Conservation (phyloP, 805 yeast genomes). For the Metschnikowia cerradonensis region DNA sequence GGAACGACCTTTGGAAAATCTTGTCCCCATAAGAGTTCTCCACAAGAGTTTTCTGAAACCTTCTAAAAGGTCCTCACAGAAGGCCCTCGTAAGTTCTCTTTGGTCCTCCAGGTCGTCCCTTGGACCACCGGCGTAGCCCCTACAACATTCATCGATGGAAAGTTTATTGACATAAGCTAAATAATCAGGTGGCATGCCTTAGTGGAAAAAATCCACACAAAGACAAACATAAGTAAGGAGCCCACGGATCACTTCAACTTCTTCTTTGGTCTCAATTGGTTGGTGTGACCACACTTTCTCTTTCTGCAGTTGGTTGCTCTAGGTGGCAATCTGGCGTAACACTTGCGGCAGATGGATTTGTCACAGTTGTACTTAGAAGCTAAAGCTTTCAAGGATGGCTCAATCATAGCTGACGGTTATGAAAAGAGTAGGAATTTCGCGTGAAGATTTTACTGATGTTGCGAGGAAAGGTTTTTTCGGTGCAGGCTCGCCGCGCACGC, state of each 20-base stretch:
- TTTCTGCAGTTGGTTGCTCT: constrained; percentile 99
- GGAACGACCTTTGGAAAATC: too few relatives aligned
- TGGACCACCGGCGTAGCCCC: not conserved
- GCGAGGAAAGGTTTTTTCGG: constrained; percentile 15
- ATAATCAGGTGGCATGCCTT: constrained; percentile 10
- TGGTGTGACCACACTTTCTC: constrained; percentile 99
- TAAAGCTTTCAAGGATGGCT: constrained; percentile 98
- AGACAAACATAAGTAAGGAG: constrained; percentile 13
- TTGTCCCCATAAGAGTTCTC: too few relatives aligned
- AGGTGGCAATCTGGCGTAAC: constrained; percentile 99
- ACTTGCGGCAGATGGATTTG: constrained; percentile 97
- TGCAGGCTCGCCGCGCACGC: constrained; percentile 11
- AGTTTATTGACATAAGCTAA: constrained; percentile 19
- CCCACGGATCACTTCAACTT: constrained; percentile 78
- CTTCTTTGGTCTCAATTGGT: constrained; percentile 99
- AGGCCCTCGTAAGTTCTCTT: not conserved
- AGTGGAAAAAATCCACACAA: constrained; percentile 6
- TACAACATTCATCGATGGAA: constrained; percentile 13
- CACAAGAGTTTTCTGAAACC: too few relatives aligned
- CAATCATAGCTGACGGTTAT: constrained; percentile 58
- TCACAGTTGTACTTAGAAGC: constrained; percentile 99
- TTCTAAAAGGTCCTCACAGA: too few relatives aligned
- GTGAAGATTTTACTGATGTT: constrained; percentile 10
- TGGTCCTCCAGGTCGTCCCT: not conserved
- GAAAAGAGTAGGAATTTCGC: constrained; percentile 8